Conservation (phyloP, 208 protist species). For the Vickermania spadyakhi region DNA sequence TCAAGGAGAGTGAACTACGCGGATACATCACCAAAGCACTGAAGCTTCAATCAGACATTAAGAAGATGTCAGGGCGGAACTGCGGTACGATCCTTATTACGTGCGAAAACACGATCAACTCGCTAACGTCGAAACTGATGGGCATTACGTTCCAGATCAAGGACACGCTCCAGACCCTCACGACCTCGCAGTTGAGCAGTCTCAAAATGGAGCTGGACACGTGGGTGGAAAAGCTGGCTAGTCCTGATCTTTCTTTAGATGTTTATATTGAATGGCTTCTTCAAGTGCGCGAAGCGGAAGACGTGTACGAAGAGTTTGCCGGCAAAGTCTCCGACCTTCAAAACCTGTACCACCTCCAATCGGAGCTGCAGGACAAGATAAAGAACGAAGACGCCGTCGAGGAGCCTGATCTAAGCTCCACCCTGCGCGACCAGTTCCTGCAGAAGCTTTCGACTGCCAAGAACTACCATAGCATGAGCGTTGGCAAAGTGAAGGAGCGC, state of each 20-base stretch:
- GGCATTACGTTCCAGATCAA: slow-evolving; percentile 27
- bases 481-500: slow-evolving; percentile 19
- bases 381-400: neutral
- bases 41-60: slow-evolving; percentile 30
- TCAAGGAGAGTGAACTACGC: slow-evolving; percentile 36
- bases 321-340: slow-evolving; percentile 32
- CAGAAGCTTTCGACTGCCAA: slow-evolving; percentile 24
- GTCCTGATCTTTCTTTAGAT: slow-evolving; percentile 22
- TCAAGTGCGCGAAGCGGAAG: slow-evolving; percentile 20
- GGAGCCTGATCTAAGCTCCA: slow-evolving; percentile 15
- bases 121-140: slow-evolving; percentile 19
- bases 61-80: slow-evolving; percentile 23
- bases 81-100: slow-evolving; percentile 31
- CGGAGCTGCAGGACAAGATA: slow-evolving; percentile 27
- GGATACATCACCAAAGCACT: slow-evolving; percentile 21
- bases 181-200: slow-evolving; percentile 13
- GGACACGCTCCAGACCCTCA: slow-evolving; percentile 16
- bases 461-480: slow-evolving; percentile 18
- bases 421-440: slow-evolving; percentile 27
- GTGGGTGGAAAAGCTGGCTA: slow-evolving; percentile 20
- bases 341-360: slow-evolving; percentile 23
- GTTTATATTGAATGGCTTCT: slow-evolving; percentile 39
- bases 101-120: slow-evolving; percentile 18
- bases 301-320: slow-evolving; percentile 21
- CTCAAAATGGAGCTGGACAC: slow-evolving; percentile 19